A percentile compares a stretch with the other conserved stretches of the same genome.
Conservation (phyloP, 495 filamentous ascomycete genomes). For the Aspergillus diversus region DNA sequence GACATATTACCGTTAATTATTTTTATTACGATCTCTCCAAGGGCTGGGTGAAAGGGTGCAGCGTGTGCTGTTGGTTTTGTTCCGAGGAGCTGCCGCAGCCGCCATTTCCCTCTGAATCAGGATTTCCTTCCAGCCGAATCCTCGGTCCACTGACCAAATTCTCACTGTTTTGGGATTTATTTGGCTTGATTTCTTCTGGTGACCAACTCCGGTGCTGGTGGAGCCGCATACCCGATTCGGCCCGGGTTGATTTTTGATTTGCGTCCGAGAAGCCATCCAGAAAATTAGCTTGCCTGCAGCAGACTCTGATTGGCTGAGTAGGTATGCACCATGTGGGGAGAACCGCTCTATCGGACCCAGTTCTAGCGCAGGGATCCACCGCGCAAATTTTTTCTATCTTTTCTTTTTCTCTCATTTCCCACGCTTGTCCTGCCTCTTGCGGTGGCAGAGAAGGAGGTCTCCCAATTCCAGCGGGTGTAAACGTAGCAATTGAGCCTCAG, state of each 20-base stretch:
- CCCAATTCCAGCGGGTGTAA: neutral
- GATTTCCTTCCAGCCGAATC: slow-evolving; percentile 22
- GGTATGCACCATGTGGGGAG: slow-evolving; percentile 20
- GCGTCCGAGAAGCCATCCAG: slow-evolving; percentile 28
- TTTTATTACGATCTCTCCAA: neutral
- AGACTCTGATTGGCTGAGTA: slow-evolving; percentile 7
- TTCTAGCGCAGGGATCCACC: slow-evolving; percentile 22
- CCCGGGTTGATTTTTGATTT: slow-evolving; percentile 26
- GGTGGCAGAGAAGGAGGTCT: neutral
- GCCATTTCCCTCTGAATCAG: slow-evolving; percentile 9
- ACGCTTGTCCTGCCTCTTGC: neutral
- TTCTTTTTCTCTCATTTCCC: slow-evolving; percentile 16
- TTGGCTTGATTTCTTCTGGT: neutral
- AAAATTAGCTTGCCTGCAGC: slow-evolving; percentile 16
- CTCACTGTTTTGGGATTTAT: neutral
- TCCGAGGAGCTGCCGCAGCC: slow-evolving; percentile 1
- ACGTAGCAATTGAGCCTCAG: slow-evolving; percentile 10
- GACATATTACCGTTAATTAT: slow-evolving; percentile 7
- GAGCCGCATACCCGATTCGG: slow-evolving; percentile 36
- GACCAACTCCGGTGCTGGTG: slow-evolving; percentile 26
- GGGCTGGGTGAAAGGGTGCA: neutral
- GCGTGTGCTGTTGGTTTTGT: neutral
- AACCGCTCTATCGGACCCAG: slow-evolving; percentile 31
- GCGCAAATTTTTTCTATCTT: slow-evolving; percentile 19
- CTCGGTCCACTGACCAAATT: slow-evolving; percentile 10